Evolutionary conservation across 2,329 filamentous ascomycete species (phyloP).

Genomic region (Aspergillus felis): DNA sequence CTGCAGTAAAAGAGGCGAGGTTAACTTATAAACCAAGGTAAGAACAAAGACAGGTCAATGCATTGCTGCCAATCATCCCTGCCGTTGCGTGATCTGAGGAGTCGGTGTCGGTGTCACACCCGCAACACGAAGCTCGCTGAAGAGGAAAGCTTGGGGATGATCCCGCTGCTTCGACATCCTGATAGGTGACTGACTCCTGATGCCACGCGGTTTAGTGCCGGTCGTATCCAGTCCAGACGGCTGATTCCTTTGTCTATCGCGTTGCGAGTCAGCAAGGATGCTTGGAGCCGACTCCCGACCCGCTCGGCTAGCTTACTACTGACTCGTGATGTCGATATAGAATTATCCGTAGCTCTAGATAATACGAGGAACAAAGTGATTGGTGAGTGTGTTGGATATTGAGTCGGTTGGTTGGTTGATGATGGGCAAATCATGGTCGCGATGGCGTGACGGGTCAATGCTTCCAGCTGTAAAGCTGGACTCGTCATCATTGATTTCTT

Average conservation of each 20-base stretch:
- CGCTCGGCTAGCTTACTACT: too few species aligned
- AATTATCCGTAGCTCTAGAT: not conserved
- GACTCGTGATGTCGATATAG: not conserved
- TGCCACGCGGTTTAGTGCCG: too few species aligned
- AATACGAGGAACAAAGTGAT: not conserved
- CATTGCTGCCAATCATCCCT: not conserved
- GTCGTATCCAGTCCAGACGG: too few species aligned
- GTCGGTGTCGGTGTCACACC: not conserved
- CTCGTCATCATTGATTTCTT: too few species aligned
- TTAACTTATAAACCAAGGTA: not conserved
- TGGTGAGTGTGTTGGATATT: not conserved
- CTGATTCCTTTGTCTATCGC: not conserved
- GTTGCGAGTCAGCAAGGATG: not conserved
- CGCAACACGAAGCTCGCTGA: not conserved
- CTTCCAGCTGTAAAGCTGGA: too few species aligned
- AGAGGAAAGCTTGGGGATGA: not conserved
- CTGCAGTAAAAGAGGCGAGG: not conserved
- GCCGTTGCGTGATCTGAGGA: not conserved
- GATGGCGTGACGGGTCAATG: not conserved
- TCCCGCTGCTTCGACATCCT: not conserved
- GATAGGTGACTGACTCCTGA: not conserved
- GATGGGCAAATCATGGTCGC: not conserved
- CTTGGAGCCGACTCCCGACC: too few species aligned
- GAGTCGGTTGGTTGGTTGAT: not conserved
- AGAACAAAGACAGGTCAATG: not conserved